Conservation (phyloP, 768 basidiomycete species). For the Tylopilus cervinicoccineus region DNA sequence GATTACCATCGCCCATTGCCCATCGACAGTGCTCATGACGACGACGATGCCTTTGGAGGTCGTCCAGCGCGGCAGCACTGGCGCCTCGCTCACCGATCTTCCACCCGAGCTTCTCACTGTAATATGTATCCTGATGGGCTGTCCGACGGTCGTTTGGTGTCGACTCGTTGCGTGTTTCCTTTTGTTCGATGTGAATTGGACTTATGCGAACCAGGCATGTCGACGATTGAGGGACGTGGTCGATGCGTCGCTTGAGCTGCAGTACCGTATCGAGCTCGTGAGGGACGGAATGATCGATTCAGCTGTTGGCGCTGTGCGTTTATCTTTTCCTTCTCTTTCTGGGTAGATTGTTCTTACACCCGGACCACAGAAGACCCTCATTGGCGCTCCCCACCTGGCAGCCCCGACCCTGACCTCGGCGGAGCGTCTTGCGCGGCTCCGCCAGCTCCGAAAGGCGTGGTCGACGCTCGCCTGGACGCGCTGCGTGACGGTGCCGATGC, state of each 20-base stretch:
- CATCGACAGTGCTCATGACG: background rate
- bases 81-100: conserved; percentile 9
- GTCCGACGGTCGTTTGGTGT: conserved; percentile 7
- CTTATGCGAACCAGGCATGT: conserved; percentile 20
- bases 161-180: conserved; percentile 10
- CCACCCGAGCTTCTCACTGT: conserved; percentile 12
- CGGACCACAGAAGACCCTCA: too few species aligned
- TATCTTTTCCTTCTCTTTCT: too few species aligned
- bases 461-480: conserved; percentile 25
- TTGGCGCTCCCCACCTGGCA: background rate
- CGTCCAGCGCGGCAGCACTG: background rate
- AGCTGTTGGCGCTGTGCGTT: background rate
- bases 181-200: background rate
- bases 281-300: conserved; percentile 36
- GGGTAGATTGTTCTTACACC: too few species aligned
- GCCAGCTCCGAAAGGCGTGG: conserved; percentile 36
- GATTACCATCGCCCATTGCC: background rate
- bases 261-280: conserved; percentile 38
- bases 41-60: background rate
- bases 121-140: conserved; percentile 11
- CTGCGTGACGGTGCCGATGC: conserved; percentile 24
- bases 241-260: conserved; percentile 30
- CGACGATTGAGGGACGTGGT: conserved; percentile 14
- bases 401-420: background rate
- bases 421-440: conserved; percentile 33